A percentile compares a stretch with the other conserved stretches of the same genome.
Conservation (phyloP, 768 basidiomycete species). For the Podaxis sp. region DNA sequence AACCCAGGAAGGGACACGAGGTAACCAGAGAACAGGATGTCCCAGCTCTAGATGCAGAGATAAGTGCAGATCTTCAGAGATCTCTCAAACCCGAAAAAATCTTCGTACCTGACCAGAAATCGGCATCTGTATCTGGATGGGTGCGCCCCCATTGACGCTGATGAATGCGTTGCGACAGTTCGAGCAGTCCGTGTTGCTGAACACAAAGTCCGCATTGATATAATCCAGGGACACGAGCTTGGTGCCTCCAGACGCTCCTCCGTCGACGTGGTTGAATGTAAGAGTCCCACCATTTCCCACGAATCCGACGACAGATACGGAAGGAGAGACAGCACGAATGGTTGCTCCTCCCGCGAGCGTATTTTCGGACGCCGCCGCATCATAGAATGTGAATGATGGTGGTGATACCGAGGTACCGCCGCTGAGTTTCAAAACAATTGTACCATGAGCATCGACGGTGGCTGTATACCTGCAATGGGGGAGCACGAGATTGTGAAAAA, state of each 20-base stretch:
- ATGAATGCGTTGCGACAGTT: constrained; percentile 49
- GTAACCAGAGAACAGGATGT: constrained; percentile 41
- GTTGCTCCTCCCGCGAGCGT: constrained; percentile 38
- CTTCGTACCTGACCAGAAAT: constrained; percentile 44
- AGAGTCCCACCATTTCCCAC: constrained; percentile 44
- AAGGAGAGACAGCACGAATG: constrained; percentile 34
- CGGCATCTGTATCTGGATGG: constrained; percentile 46
- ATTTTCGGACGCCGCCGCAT: constrained; percentile 32
- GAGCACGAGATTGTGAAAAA: constrained; percentile 6
- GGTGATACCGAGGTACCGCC: constrained; percentile 24
- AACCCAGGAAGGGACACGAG: constrained; percentile 43
- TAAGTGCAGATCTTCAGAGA: background rate
- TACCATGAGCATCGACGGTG: constrained; percentile 34
- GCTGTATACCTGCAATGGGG: constrained; percentile 31
- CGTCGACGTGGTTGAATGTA: constrained; percentile 41
- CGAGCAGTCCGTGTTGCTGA: constrained; percentile 44
- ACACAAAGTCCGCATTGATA: constrained; percentile 45
- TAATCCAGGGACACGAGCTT: constrained; percentile 46
- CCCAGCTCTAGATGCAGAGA: constrained; percentile 38
- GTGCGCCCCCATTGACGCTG: constrained; percentile 44
- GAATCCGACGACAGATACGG: constrained; percentile 39
- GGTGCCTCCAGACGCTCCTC: constrained; percentile 39
- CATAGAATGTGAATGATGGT: constrained; percentile 36
- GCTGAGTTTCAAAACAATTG: constrained; percentile 37
- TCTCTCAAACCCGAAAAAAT: background rate